Conservation (phyloP, 257 asterid species). For the Haberlea rhodopensis region DNA sequence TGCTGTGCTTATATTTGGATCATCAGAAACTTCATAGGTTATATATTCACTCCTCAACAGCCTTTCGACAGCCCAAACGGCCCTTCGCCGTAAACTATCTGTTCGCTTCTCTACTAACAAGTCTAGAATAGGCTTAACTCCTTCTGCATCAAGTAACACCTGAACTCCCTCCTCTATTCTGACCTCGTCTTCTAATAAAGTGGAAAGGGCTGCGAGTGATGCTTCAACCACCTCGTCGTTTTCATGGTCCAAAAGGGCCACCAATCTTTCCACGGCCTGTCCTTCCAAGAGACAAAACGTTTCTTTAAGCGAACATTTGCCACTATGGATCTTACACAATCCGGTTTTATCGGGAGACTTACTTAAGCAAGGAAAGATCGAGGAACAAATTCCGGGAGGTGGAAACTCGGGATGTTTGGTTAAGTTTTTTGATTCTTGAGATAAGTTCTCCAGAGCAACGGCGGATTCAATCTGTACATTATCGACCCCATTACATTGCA, state of each 20-base stretch:
- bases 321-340: slow-evolving; percentile 65
- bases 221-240: slow-evolving; percentile 87
- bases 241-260: slow-evolving; percentile 79
- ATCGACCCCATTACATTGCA: slow-evolving; percentile 83
- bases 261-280: slow-evolving; percentile 73
- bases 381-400: slow-evolving; percentile 50
- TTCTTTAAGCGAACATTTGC: slow-evolving; percentile 69
- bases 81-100: slow-evolving; percentile 62
- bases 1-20: slow-evolving; percentile 80
- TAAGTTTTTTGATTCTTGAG: slow-evolving; percentile 65
- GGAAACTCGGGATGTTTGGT: slow-evolving; percentile 66
- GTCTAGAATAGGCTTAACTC: slow-evolving; percentile 62
- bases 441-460: slow-evolving; percentile 81
- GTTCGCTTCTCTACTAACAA: slow-evolving; percentile 78
- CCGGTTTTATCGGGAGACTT: slow-evolving; percentile 59
- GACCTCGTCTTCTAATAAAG: slow-evolving; percentile 80
- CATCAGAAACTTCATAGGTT: slow-evolving; percentile 56
- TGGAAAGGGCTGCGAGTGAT: slow-evolving; percentile 77
- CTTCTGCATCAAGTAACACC: slow-evolving; percentile 64
- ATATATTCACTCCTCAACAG: slow-evolving; percentile 63
- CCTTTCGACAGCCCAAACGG: slow-evolving; percentile 92
- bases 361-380: slow-evolving; percentile 71
- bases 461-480: slow-evolving; percentile 92
- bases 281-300: slow-evolving; percentile 84
- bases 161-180: slow-evolving; percentile 71